Evolutionary conservation across 768 basidiomycete species (phyloP).

Genomic region (Cystofilobasidium ferigula): DNA sequence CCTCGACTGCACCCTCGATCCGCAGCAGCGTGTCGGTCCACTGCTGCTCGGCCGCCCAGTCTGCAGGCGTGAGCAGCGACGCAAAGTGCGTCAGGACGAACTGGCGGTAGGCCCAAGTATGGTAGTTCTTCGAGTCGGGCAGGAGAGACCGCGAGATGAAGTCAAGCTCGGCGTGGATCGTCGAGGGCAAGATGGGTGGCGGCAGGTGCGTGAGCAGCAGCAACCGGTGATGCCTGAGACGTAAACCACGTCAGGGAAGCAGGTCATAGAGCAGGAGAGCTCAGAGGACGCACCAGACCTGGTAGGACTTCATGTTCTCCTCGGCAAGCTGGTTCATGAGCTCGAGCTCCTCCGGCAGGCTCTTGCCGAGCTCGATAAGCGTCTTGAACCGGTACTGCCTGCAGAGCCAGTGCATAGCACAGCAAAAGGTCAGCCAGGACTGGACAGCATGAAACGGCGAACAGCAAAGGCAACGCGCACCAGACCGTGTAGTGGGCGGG

Average conservation of each 20-base stretch:
- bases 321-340: conserved; percentile 82
- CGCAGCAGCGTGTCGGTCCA: conserved; percentile 37
- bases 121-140: conserved; percentile 88
- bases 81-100: conserved; percentile 77
- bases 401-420: conserved; percentile 1
- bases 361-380: conserved; percentile 53
- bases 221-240: conserved; percentile 42
- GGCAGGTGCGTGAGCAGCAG: conserved; percentile 39
- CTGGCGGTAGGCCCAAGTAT: conserved; percentile 96
- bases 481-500: conserved; percentile 96
- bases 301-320: conserved; percentile 82
- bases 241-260: not conserved
- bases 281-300: conserved; percentile 80
- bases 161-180: conserved; percentile 50
- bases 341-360: conserved; percentile 63
- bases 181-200: conserved; percentile 33
- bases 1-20: not conserved
- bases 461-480: conserved; percentile 40
- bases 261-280: conserved; percentile 30
- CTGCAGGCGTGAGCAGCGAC: conserved; percentile 24
- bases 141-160: conserved; percentile 66
- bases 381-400: conserved; percentile 96
- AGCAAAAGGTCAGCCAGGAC: too few relatives aligned
- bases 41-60: conserved; percentile 33
- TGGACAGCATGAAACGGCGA: not conserved